Percentiles rank a stretch among this genome's conserved stretches.
Conservation (phyloP, 129 eudicot genomes). For the Silybum marianum region DNA sequence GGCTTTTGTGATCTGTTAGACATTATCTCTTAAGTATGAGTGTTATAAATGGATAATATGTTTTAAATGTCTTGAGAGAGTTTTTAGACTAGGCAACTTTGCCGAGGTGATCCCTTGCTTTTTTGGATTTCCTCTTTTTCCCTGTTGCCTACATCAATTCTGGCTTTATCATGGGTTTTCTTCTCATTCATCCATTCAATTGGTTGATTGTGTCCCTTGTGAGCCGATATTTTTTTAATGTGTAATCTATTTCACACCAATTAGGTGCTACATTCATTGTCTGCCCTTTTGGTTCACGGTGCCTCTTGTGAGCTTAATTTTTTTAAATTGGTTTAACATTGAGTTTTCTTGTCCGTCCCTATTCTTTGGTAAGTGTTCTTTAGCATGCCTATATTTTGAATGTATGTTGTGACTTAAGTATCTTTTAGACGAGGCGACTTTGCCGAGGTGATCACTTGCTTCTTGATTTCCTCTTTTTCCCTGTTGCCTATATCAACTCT, state of each 20-base stretch:
- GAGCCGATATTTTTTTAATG: constrained; percentile 18
- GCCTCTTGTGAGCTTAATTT: not conserved
- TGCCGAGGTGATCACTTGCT: constrained; percentile 67
- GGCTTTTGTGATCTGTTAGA: not conserved
- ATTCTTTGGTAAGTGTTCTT: not conserved
- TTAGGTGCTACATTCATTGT: not conserved
- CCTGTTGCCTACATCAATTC: constrained; percentile 39
- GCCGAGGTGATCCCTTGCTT: constrained; percentile 32
- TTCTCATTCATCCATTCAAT: constrained; percentile 8
- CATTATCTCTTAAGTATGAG: not conserved
- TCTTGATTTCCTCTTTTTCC: constrained; percentile 74
- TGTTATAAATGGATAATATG: no score
- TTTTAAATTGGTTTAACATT: not conserved
- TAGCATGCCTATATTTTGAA: not conserved
- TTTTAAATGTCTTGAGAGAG: not conserved
- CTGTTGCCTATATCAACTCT: constrained; percentile 60
- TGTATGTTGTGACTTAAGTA: not conserved
- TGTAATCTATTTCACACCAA: not conserved
- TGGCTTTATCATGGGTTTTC: constrained; percentile 21
- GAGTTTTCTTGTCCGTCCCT: not conserved
- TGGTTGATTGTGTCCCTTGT: constrained; percentile 23
- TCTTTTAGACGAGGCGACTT: constrained; percentile 49
- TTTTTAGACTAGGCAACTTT: constrained; percentile 1
- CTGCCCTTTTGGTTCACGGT: not conserved
- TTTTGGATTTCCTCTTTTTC: constrained; percentile 43